Base-by-base conservation (phyloP, 768 basidiomycete genomes). In the Termitomyces sp. region DNA sequence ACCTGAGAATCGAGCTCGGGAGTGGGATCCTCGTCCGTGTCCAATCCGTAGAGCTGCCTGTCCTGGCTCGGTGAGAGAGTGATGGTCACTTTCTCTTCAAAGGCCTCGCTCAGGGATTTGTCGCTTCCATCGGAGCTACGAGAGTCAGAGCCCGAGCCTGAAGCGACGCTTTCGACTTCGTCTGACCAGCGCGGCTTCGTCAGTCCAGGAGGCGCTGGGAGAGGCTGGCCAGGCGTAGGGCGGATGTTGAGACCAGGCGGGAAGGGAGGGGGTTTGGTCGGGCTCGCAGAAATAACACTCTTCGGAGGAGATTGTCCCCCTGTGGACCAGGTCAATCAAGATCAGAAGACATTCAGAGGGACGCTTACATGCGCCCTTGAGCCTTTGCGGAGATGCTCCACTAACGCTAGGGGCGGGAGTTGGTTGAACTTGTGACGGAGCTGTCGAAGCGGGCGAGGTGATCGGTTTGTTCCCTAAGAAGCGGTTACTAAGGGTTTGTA, bases 1-100 rank as follows among this genome's bases (percentile, higher is more conserved):
- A 68, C 67, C 7, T 71, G 66, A 42, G 62, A 51, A 45, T 58
- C 60, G 5, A 70, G 56, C 46, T 70, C 69, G 6, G 63, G 57
- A 67, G 33, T 52, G n/a, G 6, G 11, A 16, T 49, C 24, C 5
- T 24, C 57, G 22, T 40, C 61, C 56, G 38, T 0, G 44, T 55
- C 54, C 55, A 36, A 7, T 2, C 62, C 60, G 46, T 71, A 72
- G 0, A 73, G 65, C 22, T 62, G 32, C 8, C 61, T 64, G 36
- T 72, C 68, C 64, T 69, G 70, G 61, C 65, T 67, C 12, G 69
- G 71, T 20, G 69, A 70, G n/a, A 72, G 46, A 1, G 67, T 57
- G 52, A 73, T 62, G 36, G 42, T 45, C 48, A 64, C 65, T 18
- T 66, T 60, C 61, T 63, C 54, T 18, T 66, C 66, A 39, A 66